A percentile compares a stretch with the other conserved stretches of the same genome.
Evolutionary conservation across 352 stramenopile species (phyloP).

Genomic region (Phytophthora meadii): DNA sequence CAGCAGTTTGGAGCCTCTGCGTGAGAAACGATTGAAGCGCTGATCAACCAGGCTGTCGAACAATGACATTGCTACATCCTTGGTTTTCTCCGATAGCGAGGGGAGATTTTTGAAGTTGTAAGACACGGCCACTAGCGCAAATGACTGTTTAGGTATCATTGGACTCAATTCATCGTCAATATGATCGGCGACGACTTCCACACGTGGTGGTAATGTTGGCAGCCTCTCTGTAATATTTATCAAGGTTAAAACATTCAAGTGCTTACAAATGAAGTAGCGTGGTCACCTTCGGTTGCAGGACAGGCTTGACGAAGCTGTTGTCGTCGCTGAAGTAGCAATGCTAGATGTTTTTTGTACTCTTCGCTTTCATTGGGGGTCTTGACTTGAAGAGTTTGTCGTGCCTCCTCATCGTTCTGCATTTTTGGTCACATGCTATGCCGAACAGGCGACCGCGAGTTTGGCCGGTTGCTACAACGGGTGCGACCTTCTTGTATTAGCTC

Average conservation of each 20-base stretch:
- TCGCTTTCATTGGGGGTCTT: slow-evolving; percentile 33
- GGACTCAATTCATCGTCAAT: not conserved
- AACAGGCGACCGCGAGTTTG: slow-evolving; percentile 25
- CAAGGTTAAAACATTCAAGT: not conserved
- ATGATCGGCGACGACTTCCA: not conserved
- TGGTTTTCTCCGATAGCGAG: slow-evolving; percentile 56
- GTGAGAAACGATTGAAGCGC: slow-evolving; percentile 58
- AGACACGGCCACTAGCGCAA: slow-evolving; percentile 61
- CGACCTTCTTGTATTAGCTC: slow-evolving; percentile 50
- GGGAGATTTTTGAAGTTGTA: slow-evolving; percentile 68
- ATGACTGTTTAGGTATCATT: slow-evolving; percentile 38
- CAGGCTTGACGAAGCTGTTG: slow-evolving; percentile 37
- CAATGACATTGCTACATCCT: slow-evolving; percentile 58
- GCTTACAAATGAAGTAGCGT: not conserved
- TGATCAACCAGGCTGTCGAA: slow-evolving; percentile 63
- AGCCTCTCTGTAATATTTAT: slow-evolving; percentile 2
- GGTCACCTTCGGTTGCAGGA: slow-evolving; percentile 21
- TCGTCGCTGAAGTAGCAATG: slow-evolving; percentile 47
- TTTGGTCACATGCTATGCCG: slow-evolving; percentile 9
- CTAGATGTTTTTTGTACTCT: slow-evolving; percentile 55
- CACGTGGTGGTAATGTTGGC: not conserved
- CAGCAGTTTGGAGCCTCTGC: slow-evolving; percentile 61
- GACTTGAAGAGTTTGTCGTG: slow-evolving; percentile 21
- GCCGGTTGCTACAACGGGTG: slow-evolving; percentile 18
- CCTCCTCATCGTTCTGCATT: slow-evolving; percentile 61